Base-by-base conservation (phyloP, 371 early-diverging fungal species). In the Entomophthora muscae region DNA sequence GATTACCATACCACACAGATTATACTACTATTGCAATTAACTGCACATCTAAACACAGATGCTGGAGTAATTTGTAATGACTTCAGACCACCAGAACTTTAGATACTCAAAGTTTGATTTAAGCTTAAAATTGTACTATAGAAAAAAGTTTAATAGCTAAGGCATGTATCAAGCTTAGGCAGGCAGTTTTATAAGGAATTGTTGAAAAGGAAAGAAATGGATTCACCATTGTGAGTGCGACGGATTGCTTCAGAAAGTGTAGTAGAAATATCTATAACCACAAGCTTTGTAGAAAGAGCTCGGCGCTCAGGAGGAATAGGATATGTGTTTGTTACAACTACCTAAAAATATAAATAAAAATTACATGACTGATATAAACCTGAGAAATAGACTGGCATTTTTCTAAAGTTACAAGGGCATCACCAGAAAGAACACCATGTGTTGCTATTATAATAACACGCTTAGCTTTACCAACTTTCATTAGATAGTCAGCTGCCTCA, bases 171-270 rank as follows among this genome's bases (percentile, higher is more conserved):
- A n/a, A n/a, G n/a, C n/a, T n/a, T n/a, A n/a, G n/a, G n/a, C n/a
- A n/a, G n/a, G n/a, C n/a, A n/a, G n/a, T 55, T 61, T 61, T 66
- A 66, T 24, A 66, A 26, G 21, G 66, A 52, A 53, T 63, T 66
- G 32, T 69, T 33, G 72, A 96, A 96, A 64, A 96, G 74, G 66
- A 88, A 93, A 42, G 89, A 89, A 66, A 96, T 90, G 72, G 86
- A 86, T 76, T 98, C 98, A 63, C 96, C 97, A 70, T 98, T 96
- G 76, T 97, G 97, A 60, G 91, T 95, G 66, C 98, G 78, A 68
- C 98, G 84, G 67, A 98, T 97, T 3, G 98, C 98, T 75, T 98
- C 98, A 23, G 97, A 88, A 54, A 98, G 73, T 26, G 91, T 88
- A 3, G 82, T 80, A 33, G 86, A 84, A 57, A 96, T 82, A 74